Evolutionary conservation across 345 rosid species (phyloP), one percentile per base, ranked within the genome.

Genomic region (Rhizophora mangle): DNA sequence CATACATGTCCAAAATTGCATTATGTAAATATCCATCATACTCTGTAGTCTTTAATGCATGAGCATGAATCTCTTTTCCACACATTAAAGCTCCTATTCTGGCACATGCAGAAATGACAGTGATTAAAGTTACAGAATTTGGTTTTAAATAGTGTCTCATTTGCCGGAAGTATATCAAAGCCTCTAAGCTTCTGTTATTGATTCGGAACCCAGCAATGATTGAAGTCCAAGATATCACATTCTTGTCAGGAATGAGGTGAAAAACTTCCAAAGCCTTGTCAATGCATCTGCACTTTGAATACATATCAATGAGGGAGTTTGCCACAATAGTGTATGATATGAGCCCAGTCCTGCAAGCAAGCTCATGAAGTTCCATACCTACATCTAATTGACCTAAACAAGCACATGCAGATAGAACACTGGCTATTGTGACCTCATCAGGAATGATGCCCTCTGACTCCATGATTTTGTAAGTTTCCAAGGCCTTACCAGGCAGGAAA

Each of bases 31-130:
- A 77, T 63, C 76, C 73, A 37, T 77, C 80, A 24, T 46, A 63
- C 18, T 29, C 80, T 59, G 70, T 65, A 7, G 54, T 36, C 64
- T 68, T 72, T 53, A 77, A 68, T 6, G 72, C 76, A 59, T 72
- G 56, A 10, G 80, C 73, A 64, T 77, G 80, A 30, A 72, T 72
- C 73, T 77, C 74, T 60, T 77, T 77, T 18, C 80, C 77, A 46
- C 76, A 52, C 76, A 72, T 77, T 63, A 77, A 68, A 19, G 80
- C 80, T 59, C 80, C 74, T 22, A 72, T 68, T 72, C 80, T 77
- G 68, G 76, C 76, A 64, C 76, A 77, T 20, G 73, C 76, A 64
- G 73, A 57, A 13, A 77, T 69, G 37, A 64, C 76, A 52, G 74
- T 32, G 21, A 72, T 54, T 22, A 77, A 68, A 68, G 80, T 77